These are phyloP conservation scores for Podaxis carcinomalis DNA, from an alignment of 768 basidiomycete genomes.

Conservation along the genomic window DNA sequence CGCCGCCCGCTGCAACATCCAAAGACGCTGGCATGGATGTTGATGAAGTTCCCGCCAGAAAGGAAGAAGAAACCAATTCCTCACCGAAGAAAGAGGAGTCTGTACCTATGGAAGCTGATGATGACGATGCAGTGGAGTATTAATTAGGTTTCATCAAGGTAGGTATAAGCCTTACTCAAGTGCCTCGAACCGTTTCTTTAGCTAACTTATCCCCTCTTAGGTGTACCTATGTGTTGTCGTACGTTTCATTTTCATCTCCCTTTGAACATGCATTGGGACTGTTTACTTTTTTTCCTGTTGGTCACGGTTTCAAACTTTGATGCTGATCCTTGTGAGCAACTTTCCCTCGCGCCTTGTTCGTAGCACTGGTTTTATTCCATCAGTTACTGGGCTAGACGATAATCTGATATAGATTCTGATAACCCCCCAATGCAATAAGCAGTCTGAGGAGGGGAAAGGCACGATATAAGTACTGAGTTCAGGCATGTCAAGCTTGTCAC, in stretches of 20 bases:
- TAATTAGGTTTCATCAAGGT: constrained; percentile 29
- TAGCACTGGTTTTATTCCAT: constrained; percentile 3
- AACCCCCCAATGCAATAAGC: neutral
- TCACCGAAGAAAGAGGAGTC: constrained; percentile 47
- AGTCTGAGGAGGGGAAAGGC: too few relatives aligned
- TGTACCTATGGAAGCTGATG: constrained; percentile 57
- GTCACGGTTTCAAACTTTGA: neutral
- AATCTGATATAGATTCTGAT: neutral
- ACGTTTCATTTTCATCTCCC: constrained; percentile 22
- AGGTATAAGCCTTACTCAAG: neutral
- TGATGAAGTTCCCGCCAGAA: constrained; percentile 26
- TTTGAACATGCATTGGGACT: constrained; percentile 14
- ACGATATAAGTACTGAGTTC: too few relatives aligned
- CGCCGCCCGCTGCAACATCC: constrained; percentile 4
- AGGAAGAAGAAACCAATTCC: constrained; percentile 32
- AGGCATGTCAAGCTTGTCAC: too few relatives aligned
- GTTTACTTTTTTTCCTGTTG: constrained; percentile 1
- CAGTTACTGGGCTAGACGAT: neutral
- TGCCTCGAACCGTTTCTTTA: neutral
- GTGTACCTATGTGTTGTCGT: constrained; percentile 18
- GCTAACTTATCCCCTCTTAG: neutral
- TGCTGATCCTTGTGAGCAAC: neutral
- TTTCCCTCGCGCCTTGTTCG: neutral
- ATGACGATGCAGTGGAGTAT: constrained; percentile 82
- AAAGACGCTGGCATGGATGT: constrained; percentile 34